Evolutionary conservation across 805 yeast species (phyloP).

Genomic region (Hanseniaspora clermontiae): DNA sequence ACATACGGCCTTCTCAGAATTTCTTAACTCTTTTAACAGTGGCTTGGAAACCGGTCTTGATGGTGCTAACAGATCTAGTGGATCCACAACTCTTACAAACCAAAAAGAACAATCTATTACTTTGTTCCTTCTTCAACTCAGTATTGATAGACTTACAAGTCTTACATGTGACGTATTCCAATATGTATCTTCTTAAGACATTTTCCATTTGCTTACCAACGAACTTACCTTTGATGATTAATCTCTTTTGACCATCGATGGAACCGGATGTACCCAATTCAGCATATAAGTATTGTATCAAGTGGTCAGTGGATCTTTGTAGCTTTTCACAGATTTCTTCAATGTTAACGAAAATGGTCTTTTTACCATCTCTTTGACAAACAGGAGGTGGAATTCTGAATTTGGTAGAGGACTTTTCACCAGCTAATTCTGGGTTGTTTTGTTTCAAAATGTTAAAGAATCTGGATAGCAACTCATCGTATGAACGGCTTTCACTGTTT

Average conservation of each 20-base stretch:
- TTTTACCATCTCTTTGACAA: constrained; percentile 96
- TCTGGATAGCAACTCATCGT: constrained; percentile 65
- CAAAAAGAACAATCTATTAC: constrained; percentile 91
- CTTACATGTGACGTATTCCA: constrained; percentile 96
- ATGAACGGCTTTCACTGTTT: constrained; percentile 30
- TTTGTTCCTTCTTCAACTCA: constrained; percentile 84
- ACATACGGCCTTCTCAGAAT: constrained; percentile 15
- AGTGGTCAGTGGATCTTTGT: constrained; percentile 94
- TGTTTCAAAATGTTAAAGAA: constrained; percentile 76
- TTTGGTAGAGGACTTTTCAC: constrained; percentile 84
- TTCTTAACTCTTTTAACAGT: constrained; percentile 74
- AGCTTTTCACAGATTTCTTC: constrained; percentile 87
- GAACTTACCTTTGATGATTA: constrained; percentile 95
- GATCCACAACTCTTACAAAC: constrained; percentile 98
- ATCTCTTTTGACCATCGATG: constrained; percentile 93
- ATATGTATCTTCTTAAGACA: constrained; percentile 87
- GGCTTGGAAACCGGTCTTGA: constrained; percentile 99
- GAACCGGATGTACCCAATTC: constrained; percentile 99
- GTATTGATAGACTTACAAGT: constrained; percentile 98
- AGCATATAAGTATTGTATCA: constrained; percentile 91
- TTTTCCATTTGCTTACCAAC: constrained; percentile 96
- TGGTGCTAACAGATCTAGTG: constrained; percentile 88
- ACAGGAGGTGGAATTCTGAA: constrained; percentile 96
- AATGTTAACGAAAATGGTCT: constrained; percentile 89
- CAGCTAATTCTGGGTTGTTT: constrained; percentile 96